Evolutionary conservation across 2,329 filamentous ascomycete species (phyloP), one percentile per base, ranked within the genome.

Genomic region (Fusarium devonianum): DNA sequence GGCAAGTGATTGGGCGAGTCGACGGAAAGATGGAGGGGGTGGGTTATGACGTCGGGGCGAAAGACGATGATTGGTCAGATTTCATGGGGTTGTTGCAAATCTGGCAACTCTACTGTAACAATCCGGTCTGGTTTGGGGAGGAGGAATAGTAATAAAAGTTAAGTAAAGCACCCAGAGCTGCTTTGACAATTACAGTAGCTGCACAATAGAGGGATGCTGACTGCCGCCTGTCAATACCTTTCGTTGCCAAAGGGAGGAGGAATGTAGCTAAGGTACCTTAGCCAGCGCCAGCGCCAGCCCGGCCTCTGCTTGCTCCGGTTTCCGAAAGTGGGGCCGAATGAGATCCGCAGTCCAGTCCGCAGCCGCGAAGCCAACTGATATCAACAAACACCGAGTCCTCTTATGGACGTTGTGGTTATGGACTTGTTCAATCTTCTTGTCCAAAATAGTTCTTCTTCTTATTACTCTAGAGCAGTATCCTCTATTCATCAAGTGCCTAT

Each of bases 31-130:
- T 42, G 35, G 49, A 35, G 39, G 16, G 23, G 52, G 58, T 49
- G 58, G 58, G 7, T 29, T 30, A 64, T 64, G 62, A 64, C 62
- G 62, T 64, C 62, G 58, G 42, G 29, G 7, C 2, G 9, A 13
- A 19, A 9, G 34, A 38, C 13, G 13, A 14, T 55, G 42, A 64
- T 64, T 63, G 61, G 58, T 19, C 5, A 21, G 21, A 8, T 21
- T 32, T 14, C 39, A 40, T 42, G 43, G 26, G 28, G 35, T 23
- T 42, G 36, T 33, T 38, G 50, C 34, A 18, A 48, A 49, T 47
- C 25, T 43, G 46, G 35, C 21, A 47, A 33, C 21, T 38, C 9
- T 13, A 29, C 3, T n/a, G 12, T n/a, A 14, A 29, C 26, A 29
- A 29, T n/a, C n/a, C n/a, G n/a, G n/a, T n/a, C n/a, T n/a, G n/a